Evolutionary conservation across 768 basidiomycete species (phyloP).

Genomic region (Cubamyces lactineus): DNA sequence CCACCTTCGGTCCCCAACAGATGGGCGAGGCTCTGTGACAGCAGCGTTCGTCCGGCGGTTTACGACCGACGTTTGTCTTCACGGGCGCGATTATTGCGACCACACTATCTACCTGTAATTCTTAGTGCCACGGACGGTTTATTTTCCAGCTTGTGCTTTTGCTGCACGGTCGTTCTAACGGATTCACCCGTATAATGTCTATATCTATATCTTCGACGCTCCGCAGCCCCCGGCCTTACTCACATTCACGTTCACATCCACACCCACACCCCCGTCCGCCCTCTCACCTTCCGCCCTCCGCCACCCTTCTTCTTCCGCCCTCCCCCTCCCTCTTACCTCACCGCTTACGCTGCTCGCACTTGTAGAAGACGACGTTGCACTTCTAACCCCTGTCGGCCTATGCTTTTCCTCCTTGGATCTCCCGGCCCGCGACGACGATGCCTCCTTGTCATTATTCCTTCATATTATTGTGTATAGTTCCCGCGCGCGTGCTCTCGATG

Average conservation of each 20-base stretch:
- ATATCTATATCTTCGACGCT: conserved; percentile 1
- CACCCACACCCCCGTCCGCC: neutral
- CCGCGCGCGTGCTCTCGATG: neutral
- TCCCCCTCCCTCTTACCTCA: neutral
- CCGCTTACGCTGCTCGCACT: neutral
- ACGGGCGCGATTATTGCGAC: too few relatives aligned
- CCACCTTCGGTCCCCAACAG: conserved; percentile 32
- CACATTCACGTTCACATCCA: neutral
- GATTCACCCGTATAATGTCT: conserved; percentile 9
- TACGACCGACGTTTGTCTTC: too few relatives aligned
- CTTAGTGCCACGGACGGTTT: conserved; percentile 5
- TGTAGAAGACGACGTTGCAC: neutral
- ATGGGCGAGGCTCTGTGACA: conserved; percentile 32
- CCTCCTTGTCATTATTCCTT: conserved; percentile 19
- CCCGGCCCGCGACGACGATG: neutral
- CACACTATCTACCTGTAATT: neutral
- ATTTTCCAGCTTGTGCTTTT: neutral
- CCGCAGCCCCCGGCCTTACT: too few relatives aligned
- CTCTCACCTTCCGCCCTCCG: neutral
- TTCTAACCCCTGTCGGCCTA: neutral
- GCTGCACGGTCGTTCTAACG: conserved; percentile 4
- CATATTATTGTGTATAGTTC: conserved; percentile 20
- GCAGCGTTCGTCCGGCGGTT: neutral
- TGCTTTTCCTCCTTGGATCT: neutral
- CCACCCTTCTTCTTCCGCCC: neutral